phyloP scores from a whole-genome alignment of 108 stramenopile genomes.

The Asterionellopsis glacialis region DNA sequence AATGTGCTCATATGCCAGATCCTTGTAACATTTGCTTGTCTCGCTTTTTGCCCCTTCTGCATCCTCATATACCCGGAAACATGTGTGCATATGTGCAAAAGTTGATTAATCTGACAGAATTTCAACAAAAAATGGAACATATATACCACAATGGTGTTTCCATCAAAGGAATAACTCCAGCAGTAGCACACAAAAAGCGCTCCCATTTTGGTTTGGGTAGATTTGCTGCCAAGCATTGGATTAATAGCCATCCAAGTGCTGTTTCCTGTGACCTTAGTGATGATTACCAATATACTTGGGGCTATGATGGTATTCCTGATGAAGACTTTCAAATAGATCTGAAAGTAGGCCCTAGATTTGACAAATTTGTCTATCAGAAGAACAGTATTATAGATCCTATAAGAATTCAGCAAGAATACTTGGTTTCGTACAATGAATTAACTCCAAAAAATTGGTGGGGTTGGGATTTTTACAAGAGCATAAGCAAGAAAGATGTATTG shows the following conservation, averaged over 20 bases:
- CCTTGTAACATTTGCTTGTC: constrained; percentile 30
- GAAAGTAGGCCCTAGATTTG: too few relatives aligned
- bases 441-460: too few relatives aligned
- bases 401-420: too few relatives aligned
- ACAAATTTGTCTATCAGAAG: too few relatives aligned
- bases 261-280: constrained; percentile 30
- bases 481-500: too few relatives aligned
- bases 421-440: too few relatives aligned
- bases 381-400: too few relatives aligned
- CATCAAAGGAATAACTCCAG: background rate
- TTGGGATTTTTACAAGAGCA: too few relatives aligned
- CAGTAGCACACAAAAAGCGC: too few relatives aligned
- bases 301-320: too few relatives aligned
- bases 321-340: too few relatives aligned
- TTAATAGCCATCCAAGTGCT: constrained; percentile 22
- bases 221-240: constrained; percentile 37
- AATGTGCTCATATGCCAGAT: constrained; percentile 15
- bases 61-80: constrained; percentile 37
- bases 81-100: constrained; percentile 37
- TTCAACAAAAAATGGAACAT: constrained; percentile 11
- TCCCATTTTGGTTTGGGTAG: constrained; percentile 21
- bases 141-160: constrained; percentile 6
- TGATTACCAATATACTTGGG: background rate
- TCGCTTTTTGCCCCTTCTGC: constrained; percentile 32
- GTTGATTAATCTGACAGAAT: constrained; percentile 18